Conservation (phyloP, 2,329 filamentous ascomycete genomes). For the Seiridium cupressi region DNA sequence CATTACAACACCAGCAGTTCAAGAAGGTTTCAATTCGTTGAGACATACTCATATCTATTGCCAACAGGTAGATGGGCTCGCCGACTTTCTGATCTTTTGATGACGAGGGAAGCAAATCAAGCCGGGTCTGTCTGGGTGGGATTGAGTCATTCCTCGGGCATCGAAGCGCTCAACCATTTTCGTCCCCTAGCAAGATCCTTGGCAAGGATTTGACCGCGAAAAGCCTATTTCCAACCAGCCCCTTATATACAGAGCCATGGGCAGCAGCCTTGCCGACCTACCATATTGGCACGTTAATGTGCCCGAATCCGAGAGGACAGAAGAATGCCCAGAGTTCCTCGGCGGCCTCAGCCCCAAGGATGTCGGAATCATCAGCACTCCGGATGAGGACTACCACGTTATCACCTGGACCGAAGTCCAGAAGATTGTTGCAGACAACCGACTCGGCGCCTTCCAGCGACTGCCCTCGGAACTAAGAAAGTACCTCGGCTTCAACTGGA, state of each 20-base stretch:
- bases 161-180: too few relatives aligned
- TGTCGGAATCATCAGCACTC: conserved; percentile 65
- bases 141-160: too few relatives aligned
- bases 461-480: conserved; percentile 73
- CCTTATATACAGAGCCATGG: conserved; percentile 14
- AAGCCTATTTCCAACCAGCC: too few relatives aligned
- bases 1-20: too few relatives aligned
- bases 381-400: conserved; percentile 61
- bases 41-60: too few relatives aligned
- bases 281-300: conserved; percentile 87
- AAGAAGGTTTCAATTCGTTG: too few relatives aligned
- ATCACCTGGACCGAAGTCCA: conserved; percentile 70
- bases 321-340: conserved; percentile 72
- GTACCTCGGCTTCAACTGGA: conserved; percentile 69
- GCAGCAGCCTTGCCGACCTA: conserved; percentile 34
- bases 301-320: conserved; percentile 57
- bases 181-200: too few relatives aligned
- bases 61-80: too few relatives aligned
- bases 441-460: conserved; percentile 74
- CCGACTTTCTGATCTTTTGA: too few relatives aligned
- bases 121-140: too few relatives aligned
- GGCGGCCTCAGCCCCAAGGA: conserved; percentile 65
- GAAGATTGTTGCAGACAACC: conserved; percentile 61
- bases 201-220: too few relatives aligned
- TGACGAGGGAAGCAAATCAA: too few relatives aligned